Evolutionary conservation across 306 rosid genomes (phyloP).

Genomic region (Sophora flavescens): DNA sequence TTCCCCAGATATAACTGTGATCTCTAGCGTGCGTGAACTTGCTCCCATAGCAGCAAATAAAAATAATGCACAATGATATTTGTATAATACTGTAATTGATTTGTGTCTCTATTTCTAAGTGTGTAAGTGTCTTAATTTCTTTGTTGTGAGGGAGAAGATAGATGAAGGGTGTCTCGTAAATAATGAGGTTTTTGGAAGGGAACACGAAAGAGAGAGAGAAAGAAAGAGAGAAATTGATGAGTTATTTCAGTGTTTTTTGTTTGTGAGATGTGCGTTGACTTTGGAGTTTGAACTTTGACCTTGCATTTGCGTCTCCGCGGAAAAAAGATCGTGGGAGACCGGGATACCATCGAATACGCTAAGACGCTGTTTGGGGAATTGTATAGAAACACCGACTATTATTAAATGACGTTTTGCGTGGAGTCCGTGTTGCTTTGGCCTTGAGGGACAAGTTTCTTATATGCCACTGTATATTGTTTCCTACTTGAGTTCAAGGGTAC

Average conservation of each 20-base stretch:
- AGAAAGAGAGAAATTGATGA: slow-evolving; percentile 33
- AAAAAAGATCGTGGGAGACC: background rate
- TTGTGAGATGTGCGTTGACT: background rate
- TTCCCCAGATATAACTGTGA: slow-evolving; percentile 60
- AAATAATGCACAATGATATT: background rate
- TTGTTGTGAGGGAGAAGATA: background rate
- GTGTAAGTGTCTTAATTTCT: background rate
- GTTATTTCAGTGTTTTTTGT: slow-evolving; percentile 16
- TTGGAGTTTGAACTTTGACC: slow-evolving; percentile 36
- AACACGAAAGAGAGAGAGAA: background rate
- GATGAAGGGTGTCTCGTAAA: background rate
- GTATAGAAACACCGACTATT: background rate
- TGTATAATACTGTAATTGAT: too few species aligned
- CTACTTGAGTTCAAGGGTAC: too few species aligned
- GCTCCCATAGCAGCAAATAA: background rate
- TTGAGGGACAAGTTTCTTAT: background rate
- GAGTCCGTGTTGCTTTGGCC: background rate
- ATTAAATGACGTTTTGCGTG: background rate
- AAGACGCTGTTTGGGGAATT: background rate
- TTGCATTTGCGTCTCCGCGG: background rate
- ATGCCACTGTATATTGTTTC: too few species aligned
- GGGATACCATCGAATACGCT: background rate
- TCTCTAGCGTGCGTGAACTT: slow-evolving; percentile 46
- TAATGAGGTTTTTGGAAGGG: slow-evolving; percentile 17
- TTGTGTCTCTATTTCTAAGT: too few species aligned